Evolutionary conservation across 192 early-diverging fungal genomes (phyloP), one percentile per base, ranked within the genome.

Genomic region (Geranomyces michiganensis): DNA sequence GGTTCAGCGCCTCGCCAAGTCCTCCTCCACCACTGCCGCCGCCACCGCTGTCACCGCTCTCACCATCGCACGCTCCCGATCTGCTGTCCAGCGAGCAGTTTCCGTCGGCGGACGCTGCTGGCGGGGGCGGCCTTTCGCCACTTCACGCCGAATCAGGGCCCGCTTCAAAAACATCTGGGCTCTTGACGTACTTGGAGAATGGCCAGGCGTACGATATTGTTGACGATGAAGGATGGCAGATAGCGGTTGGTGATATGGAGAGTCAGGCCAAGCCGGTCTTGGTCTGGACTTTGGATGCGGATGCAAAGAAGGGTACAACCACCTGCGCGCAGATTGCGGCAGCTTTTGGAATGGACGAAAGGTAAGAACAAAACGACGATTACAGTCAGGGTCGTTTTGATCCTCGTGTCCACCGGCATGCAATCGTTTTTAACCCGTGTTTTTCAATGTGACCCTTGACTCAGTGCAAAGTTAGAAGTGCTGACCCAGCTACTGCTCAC

Each of bases 181-280:
- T 41, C 10, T 49, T 68, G n/a, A 56, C 67, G 36, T 68, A 68
- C 19, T 44, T 56, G 51, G 67, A 68, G 24, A 68, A 68, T 56
- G 67, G 55, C 21, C 67, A 56, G 48, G 27, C 55, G 17, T 68
- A 68, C 55, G 67, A 68, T 55, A 53, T 68, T 32, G 30, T 29
- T 29, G 67, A 68, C 55, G 67, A 68, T 47, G 67, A 68, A 31
- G 67, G 67, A 8, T 68, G 67, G 67, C 14, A 56, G 22, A 68
- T 68, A 17, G 67, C 67, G 13, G 21, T 68, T 14, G 55, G 51
- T 5, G 67, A 68, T 22, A 68, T 68, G 67, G 67, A 68, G 32
- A 30, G 8, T 9, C 67, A 68, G 36, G n/a, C 51, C 33, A 68
- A 68, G 26, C 51, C 67, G 31, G 32, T 24, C 36, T 33, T 68